Base-by-base conservation (phyloP, 2,329 filamentous ascomycete genomes). In the Aschersonia sp. region DNA sequence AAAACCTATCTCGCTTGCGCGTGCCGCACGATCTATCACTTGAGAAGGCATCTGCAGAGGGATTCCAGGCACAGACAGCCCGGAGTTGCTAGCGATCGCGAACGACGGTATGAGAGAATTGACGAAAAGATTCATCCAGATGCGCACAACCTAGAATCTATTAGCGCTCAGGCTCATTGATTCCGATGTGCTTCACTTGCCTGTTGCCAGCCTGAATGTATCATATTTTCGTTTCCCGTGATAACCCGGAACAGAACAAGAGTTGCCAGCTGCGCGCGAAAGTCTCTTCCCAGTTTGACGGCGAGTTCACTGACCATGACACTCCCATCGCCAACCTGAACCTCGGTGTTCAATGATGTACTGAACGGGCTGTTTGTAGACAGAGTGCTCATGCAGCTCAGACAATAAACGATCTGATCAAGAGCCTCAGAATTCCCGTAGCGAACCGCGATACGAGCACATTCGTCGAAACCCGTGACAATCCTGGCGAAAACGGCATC, bases 281-380 rank as follows among this genome's bases (percentile, higher is more conserved):
- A 90, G 62, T 98, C 87, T 54, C 90, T 77, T 41, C 92, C 92
- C 59, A 98, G 87, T 60, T 94, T 89, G 51, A 98, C 92, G 43
- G 94, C 90, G 53, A 96, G 80, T 69, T 97, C 90, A 62, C 90
- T 97, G 55, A 98, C 94, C 92, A 98, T 98, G 49, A 98, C 87
- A 58, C 83, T 92, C 63, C 85, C 89, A 54, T 92, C 85, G 2
- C 85, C 87, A 10, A 83, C 87, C 63, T 97, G 89, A 2, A 98
- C 87, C 63, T 97, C 92, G 0, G 94, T 97, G 60, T 98, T 98
- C 31, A 98, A 73, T 8, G 80, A 71, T 2, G 90, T 98, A 62
- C 85, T 95, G 43, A 85, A 85, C 4, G 84, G 78, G 2, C 71
- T 71, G 48, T 86, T 81, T 5, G 83, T 82, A 10, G 87, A 84